Evolutionary conservation across 108 stramenopile genomes (phyloP).

Genomic region (Nitzschia sp.): DNA sequence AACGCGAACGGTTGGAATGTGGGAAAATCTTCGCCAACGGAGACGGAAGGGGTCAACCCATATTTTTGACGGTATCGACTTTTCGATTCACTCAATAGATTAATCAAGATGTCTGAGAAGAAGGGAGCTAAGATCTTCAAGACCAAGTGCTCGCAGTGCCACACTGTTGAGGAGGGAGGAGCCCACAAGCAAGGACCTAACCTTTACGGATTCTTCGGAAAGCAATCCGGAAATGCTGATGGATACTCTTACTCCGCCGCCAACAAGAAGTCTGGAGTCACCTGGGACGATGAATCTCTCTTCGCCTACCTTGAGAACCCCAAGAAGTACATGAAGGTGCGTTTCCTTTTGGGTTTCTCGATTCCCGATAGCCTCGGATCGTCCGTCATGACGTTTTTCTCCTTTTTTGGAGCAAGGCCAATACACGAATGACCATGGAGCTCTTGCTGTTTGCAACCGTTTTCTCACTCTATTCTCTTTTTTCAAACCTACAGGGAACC

Average conservation of each 20-base stretch:
- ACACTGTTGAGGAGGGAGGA: constrained; percentile 97
- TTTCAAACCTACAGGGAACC: constrained; percentile 79
- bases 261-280: constrained; percentile 97
- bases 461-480: constrained; percentile 8
- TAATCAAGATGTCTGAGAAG: constrained; percentile 62
- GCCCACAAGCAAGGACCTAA: constrained; percentile 99
- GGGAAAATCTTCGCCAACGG: not conserved
- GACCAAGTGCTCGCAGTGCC: constrained; percentile 97
- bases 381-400: not conserved
- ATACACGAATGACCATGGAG: not conserved
- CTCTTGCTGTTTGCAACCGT: not conserved
- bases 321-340: constrained; percentile 99
- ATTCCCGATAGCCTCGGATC: not conserved
- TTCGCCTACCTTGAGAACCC: constrained; percentile 97
- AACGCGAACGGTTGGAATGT: not conserved
- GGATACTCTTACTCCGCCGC: constrained; percentile 96
- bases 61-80: not conserved
- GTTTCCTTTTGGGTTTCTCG: constrained; percentile 22
- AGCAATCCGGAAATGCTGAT: constrained; percentile 93
- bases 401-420: not conserved
- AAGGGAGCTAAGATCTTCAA: constrained; percentile 94
- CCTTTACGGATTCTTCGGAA: constrained; percentile 98
- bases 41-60: not conserved
- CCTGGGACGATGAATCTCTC: constrained; percentile 94
- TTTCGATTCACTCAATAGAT: not conserved